A percentile compares a stretch with the other conserved stretches of the same genome.
Evolutionary conservation across 1,284 basidiomycete genomes (phyloP).

Genomic region (Athelia sp.): DNA sequence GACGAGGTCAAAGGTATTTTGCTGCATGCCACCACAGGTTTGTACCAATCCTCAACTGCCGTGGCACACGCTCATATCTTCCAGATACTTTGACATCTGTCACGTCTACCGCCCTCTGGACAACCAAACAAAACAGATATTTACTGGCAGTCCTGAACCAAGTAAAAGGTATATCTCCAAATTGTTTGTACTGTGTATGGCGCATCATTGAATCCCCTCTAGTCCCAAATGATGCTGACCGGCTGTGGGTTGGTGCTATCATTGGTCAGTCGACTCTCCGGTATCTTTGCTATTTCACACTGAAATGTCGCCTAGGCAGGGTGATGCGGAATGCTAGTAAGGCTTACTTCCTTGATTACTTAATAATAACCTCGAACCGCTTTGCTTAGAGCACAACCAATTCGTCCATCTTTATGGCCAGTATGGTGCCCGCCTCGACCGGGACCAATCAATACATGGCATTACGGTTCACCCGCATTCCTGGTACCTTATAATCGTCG

Average conservation of each 20-base stretch:
- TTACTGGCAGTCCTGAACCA: background rate
- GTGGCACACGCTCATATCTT: background rate
- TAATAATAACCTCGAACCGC: background rate
- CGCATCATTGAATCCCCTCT: background rate
- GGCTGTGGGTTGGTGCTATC: background rate
- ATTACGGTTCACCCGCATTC: constrained; percentile 12
- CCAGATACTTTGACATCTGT: background rate
- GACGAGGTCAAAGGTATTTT: background rate
- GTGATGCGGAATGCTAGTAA: background rate
- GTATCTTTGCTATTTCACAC: too few relatives aligned
- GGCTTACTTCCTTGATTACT: background rate
- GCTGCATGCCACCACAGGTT: background rate
- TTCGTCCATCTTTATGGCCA: constrained; percentile 32
- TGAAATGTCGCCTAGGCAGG: background rate
- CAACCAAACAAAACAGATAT: background rate
- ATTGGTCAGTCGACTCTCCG: background rate
- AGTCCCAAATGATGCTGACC: background rate
- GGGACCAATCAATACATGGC: constrained; percentile 26
- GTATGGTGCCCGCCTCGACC: constrained; percentile 25
- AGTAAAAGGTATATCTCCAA: background rate
- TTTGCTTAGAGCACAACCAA: constrained; percentile 18
- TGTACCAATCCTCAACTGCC: background rate
- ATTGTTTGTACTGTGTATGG: background rate
- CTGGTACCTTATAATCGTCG: constrained; percentile 23
- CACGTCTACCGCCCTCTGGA: background rate